Evolutionary conservation across 345 rosid species (phyloP), one percentile per base, ranked within the genome.

Genomic region (Psidium friedrichsthalianum): DNA sequence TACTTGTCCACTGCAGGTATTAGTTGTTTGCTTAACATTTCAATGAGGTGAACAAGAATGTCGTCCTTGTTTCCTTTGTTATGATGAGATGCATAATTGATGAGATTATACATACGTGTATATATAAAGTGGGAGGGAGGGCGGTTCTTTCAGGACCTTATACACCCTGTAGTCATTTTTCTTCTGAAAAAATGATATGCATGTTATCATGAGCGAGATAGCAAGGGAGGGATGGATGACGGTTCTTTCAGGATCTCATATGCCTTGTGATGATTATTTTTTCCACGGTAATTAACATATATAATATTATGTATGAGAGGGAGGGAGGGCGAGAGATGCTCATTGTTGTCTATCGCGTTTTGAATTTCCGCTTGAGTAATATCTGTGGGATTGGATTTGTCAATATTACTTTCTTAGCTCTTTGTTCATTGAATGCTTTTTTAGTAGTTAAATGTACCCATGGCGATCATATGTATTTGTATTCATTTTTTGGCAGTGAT

Each of bases 1-100:
- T 98, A 85, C 99, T 98, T 88, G 98, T 98, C 61, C 99, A 98
- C 87, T 98, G 99, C 96, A 97, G 99, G 99, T 86, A 86, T 69
- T 74, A 88, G 84, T 86, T 82, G 84, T 59, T 76, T 47, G 80
- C 51, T 32, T 51, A 56, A 56, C 59, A 56, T 22, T 56, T 56
- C 59, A 56, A 56, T 24, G 12, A 22, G 59, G 59, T 56, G n/a
- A 56, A 56, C 27, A 22, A 3, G 59, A 56, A 56, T 22, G 59
- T 56, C 27, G 59, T 24, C 59, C 59, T 56, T 24, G 12, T 22
- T 56, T 11, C 59, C 27, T 56, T 21, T 56, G 24, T 56, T 22
- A 56, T 7, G 59, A 51, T 52, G 85, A 49, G 51, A 56, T 83
- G 74, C 74, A 58, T 56, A 83, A 83, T 56, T 21, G 44, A 27